Evolutionary conservation across 2,329 filamentous ascomycete genomes (phyloP).

Genomic region (Alternaria dauci): DNA sequence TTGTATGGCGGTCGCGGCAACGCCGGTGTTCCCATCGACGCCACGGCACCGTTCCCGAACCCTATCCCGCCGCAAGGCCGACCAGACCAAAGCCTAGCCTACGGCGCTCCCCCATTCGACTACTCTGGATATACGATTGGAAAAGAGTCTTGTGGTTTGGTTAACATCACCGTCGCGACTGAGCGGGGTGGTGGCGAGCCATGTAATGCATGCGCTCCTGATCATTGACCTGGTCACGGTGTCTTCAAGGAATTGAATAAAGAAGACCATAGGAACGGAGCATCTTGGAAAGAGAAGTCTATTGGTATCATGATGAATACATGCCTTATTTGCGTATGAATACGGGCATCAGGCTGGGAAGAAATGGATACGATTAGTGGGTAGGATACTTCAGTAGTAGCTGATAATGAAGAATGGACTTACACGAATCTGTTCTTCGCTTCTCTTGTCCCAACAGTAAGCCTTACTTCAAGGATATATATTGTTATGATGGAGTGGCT

Average conservation of each 20-base stretch:
- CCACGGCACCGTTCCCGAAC: constrained; percentile 42
- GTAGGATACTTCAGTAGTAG: background rate
- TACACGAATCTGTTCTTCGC: too few relatives aligned
- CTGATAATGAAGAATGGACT: background rate
- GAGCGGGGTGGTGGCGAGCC: constrained; percentile 8
- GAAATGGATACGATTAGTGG: background rate
- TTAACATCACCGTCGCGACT: constrained; percentile 8
- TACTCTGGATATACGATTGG: constrained; percentile 7
- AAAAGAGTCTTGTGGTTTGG: constrained; percentile 11
- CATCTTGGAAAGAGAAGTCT: background rate
- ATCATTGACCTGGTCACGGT: constrained; percentile 1
- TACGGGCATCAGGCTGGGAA: background rate
- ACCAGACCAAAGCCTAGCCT: background rate
- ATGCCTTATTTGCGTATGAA: background rate
- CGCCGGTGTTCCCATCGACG: constrained; percentile 40
- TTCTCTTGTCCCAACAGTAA: background rate
- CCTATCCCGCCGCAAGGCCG: constrained; percentile 39
- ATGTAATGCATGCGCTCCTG: constrained; percentile 15
- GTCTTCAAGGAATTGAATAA: background rate
- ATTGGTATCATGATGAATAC: constrained; percentile 1
- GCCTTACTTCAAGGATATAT: background rate
- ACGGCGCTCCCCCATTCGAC: background rate
- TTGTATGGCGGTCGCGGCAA: constrained; percentile 27
- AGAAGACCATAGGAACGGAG: background rate
- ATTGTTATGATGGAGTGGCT: background rate